These are phyloP conservation scores for Paulownia fortunei DNA, from an alignment of 257 asterid genomes.

Conservation along the genomic window DNA sequence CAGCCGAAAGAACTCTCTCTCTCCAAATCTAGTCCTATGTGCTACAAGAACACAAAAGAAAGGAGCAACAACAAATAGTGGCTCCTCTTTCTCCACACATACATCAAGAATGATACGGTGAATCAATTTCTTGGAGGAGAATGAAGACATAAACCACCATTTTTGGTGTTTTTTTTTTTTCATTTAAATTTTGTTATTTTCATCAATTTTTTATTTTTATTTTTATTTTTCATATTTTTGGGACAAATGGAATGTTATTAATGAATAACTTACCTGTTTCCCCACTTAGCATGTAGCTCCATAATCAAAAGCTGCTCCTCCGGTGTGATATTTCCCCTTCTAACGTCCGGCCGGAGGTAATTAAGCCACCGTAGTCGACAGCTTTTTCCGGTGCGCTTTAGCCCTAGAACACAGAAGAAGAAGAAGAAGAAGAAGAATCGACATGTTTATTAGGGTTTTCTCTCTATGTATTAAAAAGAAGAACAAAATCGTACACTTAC, in stretches of 20 bases:
- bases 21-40: slow-evolving; percentile 45
- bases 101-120: background rate
- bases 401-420: slow-evolving; percentile 49
- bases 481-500: slow-evolving; percentile 38
- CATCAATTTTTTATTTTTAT: background rate
- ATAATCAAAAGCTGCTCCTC: slow-evolving; percentile 91
- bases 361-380: slow-evolving; percentile 96
- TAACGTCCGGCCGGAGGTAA: slow-evolving; percentile 91
- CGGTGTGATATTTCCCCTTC: slow-evolving; percentile 90
- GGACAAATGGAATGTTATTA: background rate
- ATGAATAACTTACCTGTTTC: slow-evolving; percentile 72
- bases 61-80: background rate
- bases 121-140: background rate
- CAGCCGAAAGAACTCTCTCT: slow-evolving; percentile 2
- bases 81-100: background rate
- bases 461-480: background rate
- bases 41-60: slow-evolving; percentile 7
- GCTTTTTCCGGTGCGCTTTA: slow-evolving; percentile 93
- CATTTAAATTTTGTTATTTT: background rate
- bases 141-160: background rate
- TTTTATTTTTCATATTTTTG: background rate
- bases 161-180: background rate
- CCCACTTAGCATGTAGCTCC: slow-evolving; percentile 99
- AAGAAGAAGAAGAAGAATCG: too few relatives aligned
- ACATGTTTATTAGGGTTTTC: slow-evolving; percentile 15